Conservation (phyloP, 306 rosid genomes). For the Echinosophora koreensis region DNA sequence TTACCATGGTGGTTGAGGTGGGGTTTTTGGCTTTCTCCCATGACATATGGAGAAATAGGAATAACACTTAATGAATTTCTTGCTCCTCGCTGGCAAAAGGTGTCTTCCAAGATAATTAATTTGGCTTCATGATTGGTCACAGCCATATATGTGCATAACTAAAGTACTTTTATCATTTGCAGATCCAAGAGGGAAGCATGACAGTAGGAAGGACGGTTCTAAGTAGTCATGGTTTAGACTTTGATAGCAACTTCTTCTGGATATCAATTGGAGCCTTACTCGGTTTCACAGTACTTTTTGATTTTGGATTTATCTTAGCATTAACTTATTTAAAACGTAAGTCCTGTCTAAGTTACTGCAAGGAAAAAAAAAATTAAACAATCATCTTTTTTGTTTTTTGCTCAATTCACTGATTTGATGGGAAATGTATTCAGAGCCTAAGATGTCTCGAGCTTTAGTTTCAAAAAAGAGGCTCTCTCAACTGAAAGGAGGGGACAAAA, state of each 20-base stretch:
- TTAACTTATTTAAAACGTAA: conserved; percentile 64
- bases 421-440: conserved; percentile 60
- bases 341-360: conserved; percentile 40
- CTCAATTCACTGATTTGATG: conserved; percentile 39
- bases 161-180: conserved; percentile 25
- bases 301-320: conserved; percentile 63
- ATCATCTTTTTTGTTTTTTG: conserved; percentile 22
- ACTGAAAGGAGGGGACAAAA: conserved; percentile 45
- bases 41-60: conserved; percentile 70
- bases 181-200: conserved; percentile 58
- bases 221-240: conserved; percentile 59
- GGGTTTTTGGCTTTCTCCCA: conserved; percentile 74
- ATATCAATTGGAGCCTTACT: conserved; percentile 61
- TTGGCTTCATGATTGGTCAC: conserved; percentile 23
- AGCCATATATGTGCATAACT: conserved; percentile 6
- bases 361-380: conserved; percentile 12
- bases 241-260: conserved; percentile 57
- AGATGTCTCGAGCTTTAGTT: conserved; percentile 61
- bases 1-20: conserved; percentile 66
- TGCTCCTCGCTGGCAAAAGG: conserved; percentile 75
- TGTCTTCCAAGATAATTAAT: conserved; percentile 36
- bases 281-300: conserved; percentile 59
- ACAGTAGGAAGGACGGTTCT: conserved; percentile 58
- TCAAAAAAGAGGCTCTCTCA: conserved; percentile 57
- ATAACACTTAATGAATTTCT: conserved; percentile 65